Evolutionary conservation across 163 green algal genomes (phyloP).

Genomic region (Trebouxia gelatinosa): DNA sequence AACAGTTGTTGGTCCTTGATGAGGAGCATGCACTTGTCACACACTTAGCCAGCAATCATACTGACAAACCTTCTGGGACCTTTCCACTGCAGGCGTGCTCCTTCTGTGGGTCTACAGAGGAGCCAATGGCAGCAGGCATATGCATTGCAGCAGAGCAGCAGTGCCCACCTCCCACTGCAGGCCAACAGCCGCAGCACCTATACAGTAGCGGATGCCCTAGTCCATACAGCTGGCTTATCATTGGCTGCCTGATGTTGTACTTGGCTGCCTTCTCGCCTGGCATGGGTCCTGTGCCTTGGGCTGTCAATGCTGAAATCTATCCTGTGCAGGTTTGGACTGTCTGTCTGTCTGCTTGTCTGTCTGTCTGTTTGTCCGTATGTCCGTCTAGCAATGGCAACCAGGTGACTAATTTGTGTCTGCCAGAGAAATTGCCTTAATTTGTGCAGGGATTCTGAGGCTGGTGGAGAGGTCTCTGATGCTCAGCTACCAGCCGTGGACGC

Average conservation of each 20-base stretch:
- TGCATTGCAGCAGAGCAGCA: constrained; percentile 36
- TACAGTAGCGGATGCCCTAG: constrained; percentile 53
- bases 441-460: no score
- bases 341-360: no score
- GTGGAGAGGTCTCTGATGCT: no score
- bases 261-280: constrained; percentile 69
- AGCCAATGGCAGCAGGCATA: constrained; percentile 32
- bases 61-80: no score
- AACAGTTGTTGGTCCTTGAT: no score
- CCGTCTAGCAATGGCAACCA: no score
- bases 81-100: constrained; percentile 44
- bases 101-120: constrained; percentile 38
- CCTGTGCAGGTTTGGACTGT: constrained; percentile 36
- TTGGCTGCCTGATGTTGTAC: constrained; percentile 62
- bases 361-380: no score
- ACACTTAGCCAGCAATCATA: no score
- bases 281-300: constrained; percentile 75
- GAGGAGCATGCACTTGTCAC: no score
- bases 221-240: constrained; percentile 47
- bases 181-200: neutral
- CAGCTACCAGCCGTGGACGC: no score
- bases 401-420: no score
- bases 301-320: constrained; percentile 74
- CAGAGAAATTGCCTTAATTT: no score
- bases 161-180: neutral